These are phyloP conservation scores for Candida coquimbonensis DNA, from an alignment of 805 yeast species.

Conservation along the genomic window DNA sequence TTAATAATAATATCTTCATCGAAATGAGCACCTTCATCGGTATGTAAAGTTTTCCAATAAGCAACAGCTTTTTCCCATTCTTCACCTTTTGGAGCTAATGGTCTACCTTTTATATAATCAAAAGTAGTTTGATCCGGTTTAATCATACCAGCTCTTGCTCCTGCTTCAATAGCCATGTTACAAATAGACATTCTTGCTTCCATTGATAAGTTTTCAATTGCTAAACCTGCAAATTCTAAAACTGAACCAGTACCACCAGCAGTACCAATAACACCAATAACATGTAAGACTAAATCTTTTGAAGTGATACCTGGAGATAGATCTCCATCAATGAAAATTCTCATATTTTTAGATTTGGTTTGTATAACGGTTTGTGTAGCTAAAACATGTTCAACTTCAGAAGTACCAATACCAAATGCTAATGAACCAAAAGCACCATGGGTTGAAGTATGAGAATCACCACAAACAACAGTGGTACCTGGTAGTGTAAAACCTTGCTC, in stretches of 20 bases:
- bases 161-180: conserved; percentile 98
- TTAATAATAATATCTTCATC: conserved; percentile 77
- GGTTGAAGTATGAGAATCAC: conserved; percentile 97
- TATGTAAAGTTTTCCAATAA: conserved; percentile 84
- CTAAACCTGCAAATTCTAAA: conserved; percentile 94
- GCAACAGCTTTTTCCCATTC: conserved; percentile 92
- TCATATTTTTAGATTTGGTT: conserved; percentile 93
- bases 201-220: conserved; percentile 84
- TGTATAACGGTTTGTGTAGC: conserved; percentile 97
- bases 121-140: conserved; percentile 89
- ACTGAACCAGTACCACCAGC: conserved; percentile 99
- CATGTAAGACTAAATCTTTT: conserved; percentile 89
- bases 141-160: conserved; percentile 99
- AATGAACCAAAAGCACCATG: conserved; percentile 98
- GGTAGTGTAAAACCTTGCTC: conserved; percentile 98
- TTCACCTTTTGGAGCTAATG: conserved; percentile 87
- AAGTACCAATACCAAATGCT: conserved; percentile 98
- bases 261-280: conserved; percentile 94
- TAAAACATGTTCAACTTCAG: conserved; percentile 97
- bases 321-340: conserved; percentile 78
- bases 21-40: conserved; percentile 87
- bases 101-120: conserved; percentile 86
- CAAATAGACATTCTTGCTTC: conserved; percentile 99
- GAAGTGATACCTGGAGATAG: conserved; percentile 88
- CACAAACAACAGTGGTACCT: conserved; percentile 98